phyloP scores from a whole-genome alignment of 306 rosid species.

The Datisca glomerata region DNA sequence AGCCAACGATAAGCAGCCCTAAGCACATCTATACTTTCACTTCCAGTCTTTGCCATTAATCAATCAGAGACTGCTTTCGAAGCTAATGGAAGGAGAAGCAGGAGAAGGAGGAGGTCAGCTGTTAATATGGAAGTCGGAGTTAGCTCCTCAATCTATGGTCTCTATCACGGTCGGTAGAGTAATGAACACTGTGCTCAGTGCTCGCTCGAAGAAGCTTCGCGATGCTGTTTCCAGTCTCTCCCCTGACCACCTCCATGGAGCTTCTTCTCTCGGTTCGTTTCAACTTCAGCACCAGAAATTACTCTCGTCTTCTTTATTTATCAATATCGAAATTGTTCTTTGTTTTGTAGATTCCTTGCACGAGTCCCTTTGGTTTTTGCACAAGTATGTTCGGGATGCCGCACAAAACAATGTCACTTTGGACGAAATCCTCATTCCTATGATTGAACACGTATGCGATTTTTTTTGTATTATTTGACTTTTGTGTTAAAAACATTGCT shows the following conservation, averaged over 20 bases:
- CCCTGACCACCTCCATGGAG: slow-evolving; percentile 5
- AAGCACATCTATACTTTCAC: too few species aligned
- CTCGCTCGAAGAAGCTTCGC: slow-evolving; percentile 63
- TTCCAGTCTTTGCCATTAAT: too few species aligned
- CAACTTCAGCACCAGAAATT: not conserved
- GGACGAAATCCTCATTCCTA: slow-evolving; percentile 50
- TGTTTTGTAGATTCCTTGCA: slow-evolving; percentile 31
- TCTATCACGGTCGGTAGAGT: slow-evolving; percentile 62
- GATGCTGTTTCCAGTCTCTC: slow-evolving; percentile 57
- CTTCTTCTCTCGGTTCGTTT: slow-evolving; percentile 20
- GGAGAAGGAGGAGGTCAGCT: slow-evolving; percentile 21
- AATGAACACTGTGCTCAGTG: slow-evolving; percentile 37
- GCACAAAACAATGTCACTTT: slow-evolving; percentile 23
- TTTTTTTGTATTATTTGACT: too few species aligned
- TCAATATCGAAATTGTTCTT: not conserved
- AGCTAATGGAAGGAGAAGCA: too few species aligned
- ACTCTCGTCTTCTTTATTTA: not conserved
- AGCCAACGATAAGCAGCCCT: too few species aligned
- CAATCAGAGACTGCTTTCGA: too few species aligned
- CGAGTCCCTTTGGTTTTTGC: slow-evolving; percentile 66
- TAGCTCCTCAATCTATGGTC: slow-evolving; percentile 30
- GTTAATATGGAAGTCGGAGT: slow-evolving; percentile 32
- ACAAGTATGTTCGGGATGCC: slow-evolving; percentile 49
- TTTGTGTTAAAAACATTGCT: too few species aligned
- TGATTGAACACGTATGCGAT: slow-evolving; percentile 51